Evolutionary conservation across 805 yeast species (phyloP).

Genomic region (Brettanomyces nanus): DNA sequence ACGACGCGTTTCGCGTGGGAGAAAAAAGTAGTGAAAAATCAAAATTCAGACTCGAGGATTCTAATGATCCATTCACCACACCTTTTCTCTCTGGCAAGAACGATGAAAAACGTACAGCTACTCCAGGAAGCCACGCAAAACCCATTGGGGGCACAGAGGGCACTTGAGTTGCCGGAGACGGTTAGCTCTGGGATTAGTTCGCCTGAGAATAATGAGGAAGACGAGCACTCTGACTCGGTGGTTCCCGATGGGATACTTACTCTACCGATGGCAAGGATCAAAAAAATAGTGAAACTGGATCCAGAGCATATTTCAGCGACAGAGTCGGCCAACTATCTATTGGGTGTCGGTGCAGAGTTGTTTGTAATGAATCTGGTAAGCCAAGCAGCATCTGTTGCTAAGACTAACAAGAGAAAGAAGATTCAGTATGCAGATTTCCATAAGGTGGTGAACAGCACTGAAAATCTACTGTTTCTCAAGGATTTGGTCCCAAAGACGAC

Average conservation of each 20-base stretch:
- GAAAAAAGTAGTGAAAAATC: slow-evolving; percentile 3
- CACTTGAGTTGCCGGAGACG: background rate
- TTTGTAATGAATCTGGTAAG: slow-evolving; percentile 64
- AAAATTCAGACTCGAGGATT: background rate
- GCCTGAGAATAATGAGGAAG: background rate
- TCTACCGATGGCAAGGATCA: slow-evolving; percentile 61
- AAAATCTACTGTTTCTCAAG: slow-evolving; percentile 52
- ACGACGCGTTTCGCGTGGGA: background rate
- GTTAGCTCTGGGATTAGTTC: background rate
- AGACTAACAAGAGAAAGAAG: slow-evolving; percentile 58
- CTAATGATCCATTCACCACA: background rate
- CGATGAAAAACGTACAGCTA: background rate
- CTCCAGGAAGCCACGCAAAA: slow-evolving; percentile 1
- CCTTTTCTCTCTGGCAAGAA: background rate
- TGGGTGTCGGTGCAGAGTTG: slow-evolving; percentile 72
- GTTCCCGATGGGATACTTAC: slow-evolving; percentile 13
- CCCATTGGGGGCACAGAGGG: slow-evolving; percentile 1
- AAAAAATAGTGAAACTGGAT: slow-evolving; percentile 65
- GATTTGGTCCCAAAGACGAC: slow-evolving; percentile 62
- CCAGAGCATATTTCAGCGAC: slow-evolving; percentile 64
- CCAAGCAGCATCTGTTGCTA: slow-evolving; percentile 60
- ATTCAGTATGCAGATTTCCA: slow-evolving; percentile 66
- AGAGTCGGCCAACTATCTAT: slow-evolving; percentile 62
- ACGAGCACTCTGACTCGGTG: background rate
- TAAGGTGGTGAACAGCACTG: slow-evolving; percentile 49